Percentiles rank a stretch among this genome's conserved stretches.
Evolutionary conservation across 805 yeast genomes (phyloP).

Genomic region (Zygosaccharomyces rouxii): DNA sequence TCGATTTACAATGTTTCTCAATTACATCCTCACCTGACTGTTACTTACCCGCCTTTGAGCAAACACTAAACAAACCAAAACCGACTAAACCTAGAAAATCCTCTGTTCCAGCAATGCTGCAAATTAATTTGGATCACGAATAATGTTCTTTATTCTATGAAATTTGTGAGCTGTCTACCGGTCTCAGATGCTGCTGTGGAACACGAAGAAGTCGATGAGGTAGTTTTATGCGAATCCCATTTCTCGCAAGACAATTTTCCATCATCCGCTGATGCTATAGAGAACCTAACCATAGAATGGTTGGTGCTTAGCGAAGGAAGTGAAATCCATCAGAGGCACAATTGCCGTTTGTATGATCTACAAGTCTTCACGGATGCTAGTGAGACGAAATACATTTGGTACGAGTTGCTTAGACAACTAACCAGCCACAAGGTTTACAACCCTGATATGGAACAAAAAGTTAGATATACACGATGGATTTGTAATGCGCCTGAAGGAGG

Average conservation of each 20-base stretch:
- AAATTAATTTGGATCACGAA: neutral
- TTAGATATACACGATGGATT: conserved; percentile 18
- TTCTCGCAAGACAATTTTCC: conserved; percentile 5
- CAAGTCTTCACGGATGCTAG: conserved; percentile 12
- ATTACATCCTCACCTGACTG: neutral
- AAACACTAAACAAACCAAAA: neutral
- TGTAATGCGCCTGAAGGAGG: conserved; percentile 12
- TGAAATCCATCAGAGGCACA: conserved; percentile 12
- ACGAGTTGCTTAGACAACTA: conserved; percentile 21
- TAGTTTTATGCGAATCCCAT: conserved; percentile 17
- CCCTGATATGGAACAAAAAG: conserved; percentile 5
- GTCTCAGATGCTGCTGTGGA: conserved; percentile 5
- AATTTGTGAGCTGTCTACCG: conserved; percentile 22
- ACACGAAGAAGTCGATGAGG: conserved; percentile 8
- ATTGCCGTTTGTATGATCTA: conserved; percentile 8
- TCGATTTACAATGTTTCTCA: too few species aligned
- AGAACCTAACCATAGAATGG: conserved; percentile 7
- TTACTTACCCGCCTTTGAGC: neutral
- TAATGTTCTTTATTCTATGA: conserved; percentile 8
- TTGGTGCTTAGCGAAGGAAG: conserved; percentile 28
- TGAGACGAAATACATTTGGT: conserved; percentile 19
- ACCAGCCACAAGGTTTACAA: conserved; percentile 18
- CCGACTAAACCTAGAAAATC: neutral
- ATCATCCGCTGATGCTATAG: conserved; percentile 6
- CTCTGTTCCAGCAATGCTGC: neutral